phyloP scores from a whole-genome alignment of 1,284 basidiomycete genomes.

The Tetrapyrgos nigripes region DNA sequence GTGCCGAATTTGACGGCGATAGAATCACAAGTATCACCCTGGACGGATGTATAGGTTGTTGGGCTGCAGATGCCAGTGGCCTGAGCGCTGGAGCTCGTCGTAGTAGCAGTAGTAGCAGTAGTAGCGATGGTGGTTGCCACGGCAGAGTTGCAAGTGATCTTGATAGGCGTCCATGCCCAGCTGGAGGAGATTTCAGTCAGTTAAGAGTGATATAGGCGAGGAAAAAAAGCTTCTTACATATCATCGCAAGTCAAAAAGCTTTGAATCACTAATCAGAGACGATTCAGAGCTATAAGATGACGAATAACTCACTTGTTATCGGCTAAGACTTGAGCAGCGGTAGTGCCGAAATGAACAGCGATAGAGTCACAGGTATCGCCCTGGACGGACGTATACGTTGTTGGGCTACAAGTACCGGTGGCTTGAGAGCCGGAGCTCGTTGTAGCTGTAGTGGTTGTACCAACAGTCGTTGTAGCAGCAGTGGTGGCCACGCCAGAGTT shows the following conservation, averaged over 20 bases:
- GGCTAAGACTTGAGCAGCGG: too few relatives aligned
- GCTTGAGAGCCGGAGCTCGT: neutral
- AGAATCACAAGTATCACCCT: neutral
- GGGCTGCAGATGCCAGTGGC: neutral
- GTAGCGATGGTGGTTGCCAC: neutral
- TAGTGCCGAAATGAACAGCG: neutral
- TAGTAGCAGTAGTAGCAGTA: neutral
- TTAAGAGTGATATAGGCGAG: too few relatives aligned
- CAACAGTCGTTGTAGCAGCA: neutral
- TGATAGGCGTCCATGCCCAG: too few relatives aligned
- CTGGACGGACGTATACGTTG: neutral
- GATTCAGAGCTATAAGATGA: too few relatives aligned
- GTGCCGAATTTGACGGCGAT: conserved; percentile 5
- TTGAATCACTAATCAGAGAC: too few relatives aligned
- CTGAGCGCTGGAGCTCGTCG: neutral
- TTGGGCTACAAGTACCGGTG: neutral
- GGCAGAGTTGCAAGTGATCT: too few relatives aligned
- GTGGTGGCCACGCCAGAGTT: neutral
- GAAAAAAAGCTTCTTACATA: too few relatives aligned
- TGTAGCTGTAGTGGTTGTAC: neutral
- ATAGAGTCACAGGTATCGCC: neutral
- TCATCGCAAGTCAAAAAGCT: too few relatives aligned
- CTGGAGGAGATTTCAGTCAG: too few relatives aligned
- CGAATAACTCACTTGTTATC: too few relatives aligned
- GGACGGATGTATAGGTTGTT: neutral